Conservation (phyloP, 805 yeast species). For the Maudiozyma barnettii region DNA sequence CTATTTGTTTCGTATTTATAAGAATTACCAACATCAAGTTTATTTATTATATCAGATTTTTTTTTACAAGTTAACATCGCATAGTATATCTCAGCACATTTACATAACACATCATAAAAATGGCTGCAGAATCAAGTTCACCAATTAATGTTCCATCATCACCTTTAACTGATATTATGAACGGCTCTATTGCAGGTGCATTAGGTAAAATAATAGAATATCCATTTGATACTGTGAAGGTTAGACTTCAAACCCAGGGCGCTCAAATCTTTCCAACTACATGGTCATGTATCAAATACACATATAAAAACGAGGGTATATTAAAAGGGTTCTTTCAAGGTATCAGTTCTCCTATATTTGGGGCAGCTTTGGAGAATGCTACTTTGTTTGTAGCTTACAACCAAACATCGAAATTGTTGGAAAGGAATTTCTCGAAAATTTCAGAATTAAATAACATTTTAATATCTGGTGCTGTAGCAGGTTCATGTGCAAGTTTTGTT, state of each 20-base stretch:
- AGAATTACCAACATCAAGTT: background rate
- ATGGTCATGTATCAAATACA: conserved; percentile 51
- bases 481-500: conserved; percentile 71
- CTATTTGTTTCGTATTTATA: background rate
- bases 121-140: conserved; percentile 1
- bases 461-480: conserved; percentile 71
- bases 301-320: conserved; percentile 61
- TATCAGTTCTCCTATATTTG: conserved; percentile 68
- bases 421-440: conserved; percentile 15
- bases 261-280: conserved; percentile 49
- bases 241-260: conserved; percentile 73
- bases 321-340: conserved; percentile 67
- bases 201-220: conserved; percentile 78
- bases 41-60: too few species aligned
- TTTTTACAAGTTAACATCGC: background rate
- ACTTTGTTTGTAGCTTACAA: conserved; percentile 63
- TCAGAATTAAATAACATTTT: conserved; percentile 39
- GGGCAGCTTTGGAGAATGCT: conserved; percentile 87
- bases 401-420: conserved; percentile 34
- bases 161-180: conserved; percentile 29
- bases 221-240: conserved; percentile 91
- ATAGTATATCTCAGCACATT: background rate
- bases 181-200: conserved; percentile 55
- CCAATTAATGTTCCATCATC: conserved; percentile 2
- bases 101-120: background rate